phyloP scores from a whole-genome alignment of 352 stramenopile genomes.

The Globisporangium sylvaticum region DNA sequence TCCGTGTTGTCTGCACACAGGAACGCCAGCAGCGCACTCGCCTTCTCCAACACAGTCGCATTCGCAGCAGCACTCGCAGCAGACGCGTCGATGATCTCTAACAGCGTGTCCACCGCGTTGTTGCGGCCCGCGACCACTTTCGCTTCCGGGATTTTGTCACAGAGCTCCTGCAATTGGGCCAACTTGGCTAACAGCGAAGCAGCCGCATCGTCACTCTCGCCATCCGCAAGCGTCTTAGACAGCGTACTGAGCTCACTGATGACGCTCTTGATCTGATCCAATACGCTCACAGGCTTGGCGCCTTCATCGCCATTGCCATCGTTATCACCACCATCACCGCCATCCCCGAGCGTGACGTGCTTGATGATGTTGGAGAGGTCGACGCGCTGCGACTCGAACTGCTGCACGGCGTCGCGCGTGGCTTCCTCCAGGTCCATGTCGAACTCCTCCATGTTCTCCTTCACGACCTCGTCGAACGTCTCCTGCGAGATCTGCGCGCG shows the following conservation, averaged over 20 bases:
- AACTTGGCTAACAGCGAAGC: constrained; percentile 10
- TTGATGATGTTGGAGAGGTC: constrained; percentile 86
- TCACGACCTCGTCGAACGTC: constrained; percentile 89
- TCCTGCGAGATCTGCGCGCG: constrained; percentile 82
- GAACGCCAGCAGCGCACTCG: constrained; percentile 22
- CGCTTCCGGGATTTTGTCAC: constrained; percentile 42
- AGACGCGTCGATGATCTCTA: constrained; percentile 29
- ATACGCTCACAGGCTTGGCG: constrained; percentile 15
- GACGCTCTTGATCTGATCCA: constrained; percentile 30
- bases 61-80: constrained; percentile 9
- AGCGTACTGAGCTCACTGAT: constrained; percentile 18
- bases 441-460: constrained; percentile 90
- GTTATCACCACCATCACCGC: neutral
- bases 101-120: constrained; percentile 42
- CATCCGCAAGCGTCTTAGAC: neutral
- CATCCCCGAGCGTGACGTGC: constrained; percentile 7
- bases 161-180: constrained; percentile 28
- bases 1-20: constrained; percentile 46
- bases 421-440: constrained; percentile 82
- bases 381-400: constrained; percentile 86
- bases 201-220: constrained; percentile 6
- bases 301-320: neutral
- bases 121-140: constrained; percentile 61
- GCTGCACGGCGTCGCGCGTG: constrained; percentile 68
- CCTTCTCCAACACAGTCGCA: constrained; percentile 5